Evolutionary conservation across 805 yeast species (phyloP), one percentile per base, ranked within the genome.

Genomic region (Yarrowia divulgata): DNA sequence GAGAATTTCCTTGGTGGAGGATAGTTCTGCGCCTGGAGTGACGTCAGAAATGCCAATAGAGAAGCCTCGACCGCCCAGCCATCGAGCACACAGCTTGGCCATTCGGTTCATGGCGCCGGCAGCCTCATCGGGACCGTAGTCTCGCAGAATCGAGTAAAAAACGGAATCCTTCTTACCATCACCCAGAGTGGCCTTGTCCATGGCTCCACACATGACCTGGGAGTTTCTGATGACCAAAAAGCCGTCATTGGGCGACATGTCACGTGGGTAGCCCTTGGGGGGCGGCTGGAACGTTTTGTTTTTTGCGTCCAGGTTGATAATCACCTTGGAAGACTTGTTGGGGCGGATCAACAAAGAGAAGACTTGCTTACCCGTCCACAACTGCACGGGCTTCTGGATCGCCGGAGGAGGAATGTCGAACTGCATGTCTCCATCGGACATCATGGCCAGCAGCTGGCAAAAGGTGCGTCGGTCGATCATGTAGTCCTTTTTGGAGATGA

Each of bases 11-110:
- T 95, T 95, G 78, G 85, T 89, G 37, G 81, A 79, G 73, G 86
- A 90, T 78, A 95, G 85, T 64, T 89, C 89, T 9, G 78, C 80
- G 40, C 96, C 97, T 0, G 99, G 99, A 1, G 97, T 95, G 50
- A 95, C 99, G 80, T 95, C 99, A 74, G 89, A 90, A 74, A 95
- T 93, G 80, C 99, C 99, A 77, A 95, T 96, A 1, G 97, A 92
- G 75, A 95, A 95, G 0, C 99, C 99, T 69, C 98, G 84, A 76
- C 93, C 91, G 71, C 98, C 99, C 76, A 95, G 82, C 78, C 81
- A 95, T 75, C 99, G 84, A 0, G 99, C 98, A 84, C 98, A 93
- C 74, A 96, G 81, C 80, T 96, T 96, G n/a, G 99, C 97, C 98
- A 95, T 93, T 77, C 99, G 84, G 79, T 96, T 94, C 99, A 95